Evolutionary conservation across 2,329 filamentous ascomycete genomes (phyloP), one percentile per base, ranked within the genome.

Genomic region (Colletotrichum simmondsii): DNA sequence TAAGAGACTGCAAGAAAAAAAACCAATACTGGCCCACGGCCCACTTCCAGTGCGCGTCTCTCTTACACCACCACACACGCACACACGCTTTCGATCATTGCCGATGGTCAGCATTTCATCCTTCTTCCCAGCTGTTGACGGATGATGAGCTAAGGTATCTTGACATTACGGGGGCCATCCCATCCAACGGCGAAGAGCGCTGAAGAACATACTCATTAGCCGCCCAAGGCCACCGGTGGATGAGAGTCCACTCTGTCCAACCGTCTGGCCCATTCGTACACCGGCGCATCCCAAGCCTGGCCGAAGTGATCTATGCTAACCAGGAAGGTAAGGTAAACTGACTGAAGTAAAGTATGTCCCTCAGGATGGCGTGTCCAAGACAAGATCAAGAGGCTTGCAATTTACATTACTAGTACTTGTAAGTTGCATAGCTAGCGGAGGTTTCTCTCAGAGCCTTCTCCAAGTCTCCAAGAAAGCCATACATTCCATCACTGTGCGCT

Each of bases 31-130:
- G 62, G 56, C 52, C 65, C 65, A 65, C 68, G 62, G 56, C 52
- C 65, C 65, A 65, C 68, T 68, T 59, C 59, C 49, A 35, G 53
- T 68, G 71, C 73, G 71, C 73, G 73, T 74, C 71, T 71, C 53
- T 63, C 65, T 59, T 35, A 63, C 61, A 54, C n/a, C 37, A 35
- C 57, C 60, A 62, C 28, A 19, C 24, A 42, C 46, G 16, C 35
- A 49, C 65, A 37, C 26, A 62, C 46, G 65, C 53, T 54, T 56
- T 26, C 30, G 42, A 26, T 60, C 42, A 14, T 52, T 53, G 46
- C 57, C 58, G 22, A 68, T 68, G 62, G 62, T 65, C 62, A 65
- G 32, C 61, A 71, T 71, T 37, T 37, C 66, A 54, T 64, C 60
- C 46, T 69, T 22, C 30, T 53, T 56, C 35, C 65, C 42, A 49